phyloP scores from a whole-genome alignment of 2,329 filamentous ascomycete genomes.

The Aspergillus sp. region DNA sequence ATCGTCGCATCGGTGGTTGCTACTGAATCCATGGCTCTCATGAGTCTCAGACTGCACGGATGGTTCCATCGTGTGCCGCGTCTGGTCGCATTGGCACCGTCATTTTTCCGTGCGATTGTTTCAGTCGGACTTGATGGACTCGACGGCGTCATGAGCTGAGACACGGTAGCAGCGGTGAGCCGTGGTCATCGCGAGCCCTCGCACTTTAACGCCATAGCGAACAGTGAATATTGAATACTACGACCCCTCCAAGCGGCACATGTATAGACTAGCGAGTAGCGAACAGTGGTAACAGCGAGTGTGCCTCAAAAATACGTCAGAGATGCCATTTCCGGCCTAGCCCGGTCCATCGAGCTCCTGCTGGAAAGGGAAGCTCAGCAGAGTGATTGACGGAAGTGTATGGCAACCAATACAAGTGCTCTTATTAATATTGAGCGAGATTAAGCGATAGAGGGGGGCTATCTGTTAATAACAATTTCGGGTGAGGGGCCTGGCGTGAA shows the following conservation, averaged over 20 bases:
- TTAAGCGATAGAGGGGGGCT: neutral
- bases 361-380: slow-evolving; percentile 6
- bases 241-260: no score
- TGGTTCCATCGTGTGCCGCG: neutral
- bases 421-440: slow-evolving; percentile 4
- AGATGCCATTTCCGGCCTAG: slow-evolving; percentile 10
- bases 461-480: neutral
- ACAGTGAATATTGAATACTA: no score
- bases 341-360: neutral
- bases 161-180: neutral
- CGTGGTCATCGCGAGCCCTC: neutral
- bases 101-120: neutral
- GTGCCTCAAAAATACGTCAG: slow-evolving; percentile 14
- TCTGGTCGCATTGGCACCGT: neutral
- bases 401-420: slow-evolving; percentile 15
- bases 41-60: neutral
- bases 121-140: neutral
- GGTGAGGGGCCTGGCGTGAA: neutral
- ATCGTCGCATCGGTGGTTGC: neutral
- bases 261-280: no score
- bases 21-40: neutral
- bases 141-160: slow-evolving; percentile 2
- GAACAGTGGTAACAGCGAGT: no score
- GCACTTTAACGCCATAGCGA: no score
- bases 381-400: no score